phyloP scores from a whole-genome alignment of 352 stramenopile genomes.

The Globisporangium iwayamae region DNA sequence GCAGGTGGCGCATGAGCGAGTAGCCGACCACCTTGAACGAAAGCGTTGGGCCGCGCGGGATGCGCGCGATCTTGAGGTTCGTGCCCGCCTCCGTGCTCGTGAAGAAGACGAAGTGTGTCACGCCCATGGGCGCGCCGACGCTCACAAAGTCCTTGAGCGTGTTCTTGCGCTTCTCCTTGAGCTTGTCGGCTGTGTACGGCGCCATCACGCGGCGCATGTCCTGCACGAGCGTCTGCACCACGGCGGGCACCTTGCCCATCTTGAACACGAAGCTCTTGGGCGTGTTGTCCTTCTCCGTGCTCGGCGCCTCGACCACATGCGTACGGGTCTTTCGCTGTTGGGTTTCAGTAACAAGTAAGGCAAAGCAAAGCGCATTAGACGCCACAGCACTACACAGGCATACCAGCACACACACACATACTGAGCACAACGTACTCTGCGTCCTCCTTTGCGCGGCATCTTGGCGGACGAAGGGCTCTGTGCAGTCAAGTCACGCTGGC shows the following conservation, averaged over 20 bases:
- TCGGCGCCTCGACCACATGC: slow-evolving; percentile 58
- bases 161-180: slow-evolving; percentile 90
- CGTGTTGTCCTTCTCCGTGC: slow-evolving; percentile 81
- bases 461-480: slow-evolving; percentile 4
- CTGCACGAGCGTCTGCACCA: slow-evolving; percentile 86
- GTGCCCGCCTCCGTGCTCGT: slow-evolving; percentile 92
- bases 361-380: neutral
- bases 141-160: slow-evolving; percentile 91
- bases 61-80: slow-evolving; percentile 93
- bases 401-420: neutral
- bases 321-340: slow-evolving; percentile 79
- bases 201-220: slow-evolving; percentile 95
- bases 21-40: slow-evolving; percentile 92
- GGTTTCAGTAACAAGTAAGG: neutral
- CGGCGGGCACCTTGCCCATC: slow-evolving; percentile 77
- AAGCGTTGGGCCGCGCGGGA: slow-evolving; percentile 93
- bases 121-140: slow-evolving; percentile 89
- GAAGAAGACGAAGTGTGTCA: slow-evolving; percentile 97
- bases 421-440: slow-evolving; percentile 53
- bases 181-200: slow-evolving; percentile 92
- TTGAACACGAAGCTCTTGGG: slow-evolving; percentile 92
- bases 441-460: slow-evolving; percentile 86
- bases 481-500: neutral
- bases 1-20: slow-evolving; percentile 91
- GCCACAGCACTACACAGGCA: neutral